phyloP scores from a whole-genome alignment of 2,329 filamentous ascomycete genomes.

The Fusarium falciforme region DNA sequence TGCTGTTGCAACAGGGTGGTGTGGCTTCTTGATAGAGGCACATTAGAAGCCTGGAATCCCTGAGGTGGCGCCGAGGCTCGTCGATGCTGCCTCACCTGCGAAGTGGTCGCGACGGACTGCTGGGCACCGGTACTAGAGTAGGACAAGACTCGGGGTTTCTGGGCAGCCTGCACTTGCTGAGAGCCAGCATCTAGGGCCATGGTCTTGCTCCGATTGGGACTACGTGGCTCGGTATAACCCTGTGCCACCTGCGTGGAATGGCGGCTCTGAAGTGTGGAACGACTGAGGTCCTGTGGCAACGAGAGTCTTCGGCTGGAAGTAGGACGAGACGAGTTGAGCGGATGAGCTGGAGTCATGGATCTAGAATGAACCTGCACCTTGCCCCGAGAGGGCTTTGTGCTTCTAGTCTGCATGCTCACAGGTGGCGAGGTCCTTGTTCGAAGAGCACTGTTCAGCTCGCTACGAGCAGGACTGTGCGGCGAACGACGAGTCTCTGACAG shows the following conservation, averaged over 20 bases:
- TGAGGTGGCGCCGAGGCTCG: slow-evolving; percentile 34
- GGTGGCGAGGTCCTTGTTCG: slow-evolving; percentile 53
- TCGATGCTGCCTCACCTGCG: slow-evolving; percentile 33
- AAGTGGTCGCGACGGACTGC: slow-evolving; percentile 2
- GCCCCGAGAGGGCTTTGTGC: slow-evolving; percentile 40
- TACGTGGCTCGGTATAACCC: slow-evolving; percentile 22
- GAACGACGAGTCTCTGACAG: slow-evolving; percentile 35
- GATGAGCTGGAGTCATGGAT: slow-evolving; percentile 28
- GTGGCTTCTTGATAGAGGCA: slow-evolving; percentile 27
- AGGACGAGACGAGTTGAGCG: slow-evolving; percentile 9
- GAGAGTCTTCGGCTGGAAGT: slow-evolving; percentile 29
- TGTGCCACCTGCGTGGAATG: slow-evolving; percentile 19
- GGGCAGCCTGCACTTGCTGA: slow-evolving; percentile 14
- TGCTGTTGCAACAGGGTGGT: slow-evolving; percentile 28
- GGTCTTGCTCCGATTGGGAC: slow-evolving; percentile 18
- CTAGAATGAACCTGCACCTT: slow-evolving; percentile 23
- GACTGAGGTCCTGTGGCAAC: slow-evolving; percentile 32
- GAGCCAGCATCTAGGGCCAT: slow-evolving; percentile 11
- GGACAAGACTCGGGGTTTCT: slow-evolving; percentile 25
- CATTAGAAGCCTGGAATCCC: slow-evolving; percentile 2
- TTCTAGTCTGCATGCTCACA: slow-evolving; percentile 57
- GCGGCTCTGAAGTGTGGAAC: slow-evolving; percentile 27
- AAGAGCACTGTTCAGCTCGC: slow-evolving; percentile 32
- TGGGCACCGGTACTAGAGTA: slow-evolving; percentile 35
- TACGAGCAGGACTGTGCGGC: slow-evolving; percentile 11